Conservation (phyloP, 2,329 filamentous ascomycete species). For the Sarocladium kiliense region DNA sequence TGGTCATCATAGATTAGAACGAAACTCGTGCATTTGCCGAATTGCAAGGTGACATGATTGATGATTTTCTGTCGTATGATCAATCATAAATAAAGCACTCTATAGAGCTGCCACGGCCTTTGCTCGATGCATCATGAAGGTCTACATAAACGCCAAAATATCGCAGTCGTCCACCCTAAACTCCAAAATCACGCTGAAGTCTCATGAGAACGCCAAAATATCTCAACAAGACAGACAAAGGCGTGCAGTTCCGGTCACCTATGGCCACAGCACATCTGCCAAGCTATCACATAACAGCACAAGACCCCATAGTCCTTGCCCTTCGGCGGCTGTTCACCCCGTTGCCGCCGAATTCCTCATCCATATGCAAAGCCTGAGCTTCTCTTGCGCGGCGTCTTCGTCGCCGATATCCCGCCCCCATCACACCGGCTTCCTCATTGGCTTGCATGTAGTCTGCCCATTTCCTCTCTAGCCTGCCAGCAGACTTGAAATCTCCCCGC, state of each 20-base stretch:
- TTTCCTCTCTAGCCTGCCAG: conserved; percentile 76
- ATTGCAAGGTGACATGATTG: not conserved
- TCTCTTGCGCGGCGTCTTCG: conserved; percentile 74
- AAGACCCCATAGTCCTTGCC: conserved; percentile 59
- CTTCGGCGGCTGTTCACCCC: conserved; percentile 50
- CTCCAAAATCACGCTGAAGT: not conserved
- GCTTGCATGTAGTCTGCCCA: conserved; percentile 96
- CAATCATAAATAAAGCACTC: not conserved
- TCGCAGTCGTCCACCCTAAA: not conserved
- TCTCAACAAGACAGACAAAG: too few species aligned
- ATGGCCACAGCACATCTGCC: not conserved
- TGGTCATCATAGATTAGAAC: too few species aligned
- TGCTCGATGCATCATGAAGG: not conserved
- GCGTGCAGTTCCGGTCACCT: too few species aligned
- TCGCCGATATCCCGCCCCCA: conserved; percentile 61
- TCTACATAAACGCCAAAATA: conserved; percentile 5
- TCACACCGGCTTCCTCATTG: conserved; percentile 73
- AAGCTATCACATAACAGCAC: conserved; percentile 56
- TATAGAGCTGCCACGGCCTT: not conserved
- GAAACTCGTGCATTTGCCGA: too few species aligned
- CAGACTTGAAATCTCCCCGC: conserved; percentile 67
- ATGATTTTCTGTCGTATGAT: not conserved
- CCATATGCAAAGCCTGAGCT: conserved; percentile 72
- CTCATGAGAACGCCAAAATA: not conserved
- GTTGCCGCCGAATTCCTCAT: conserved; percentile 68